A percentile compares a stretch with the other conserved stretches of the same genome.
These are phyloP conservation scores for Pseudogymnoascus sp. DNA, from an alignment of 2,329 filamentous ascomycete species.

Conservation along the genomic window DNA sequence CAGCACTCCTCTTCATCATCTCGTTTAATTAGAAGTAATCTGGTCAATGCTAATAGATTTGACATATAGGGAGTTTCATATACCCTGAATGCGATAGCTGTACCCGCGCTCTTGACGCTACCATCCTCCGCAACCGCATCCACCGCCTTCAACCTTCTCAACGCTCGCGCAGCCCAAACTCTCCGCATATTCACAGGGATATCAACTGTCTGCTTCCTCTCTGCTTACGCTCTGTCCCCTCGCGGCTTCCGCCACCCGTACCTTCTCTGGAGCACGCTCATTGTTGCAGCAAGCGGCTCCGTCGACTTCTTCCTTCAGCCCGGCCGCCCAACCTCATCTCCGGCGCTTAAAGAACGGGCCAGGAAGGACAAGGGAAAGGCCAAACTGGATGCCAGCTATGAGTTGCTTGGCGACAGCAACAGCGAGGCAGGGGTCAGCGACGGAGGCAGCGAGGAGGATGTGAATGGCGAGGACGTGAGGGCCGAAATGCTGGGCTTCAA, in stretches of 20 bases:
- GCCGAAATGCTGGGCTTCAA: conserved; percentile 48
- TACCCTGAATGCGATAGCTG: conserved; percentile 66
- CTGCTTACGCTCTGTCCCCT: conserved; percentile 72
- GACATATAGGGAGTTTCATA: conserved; percentile 72
- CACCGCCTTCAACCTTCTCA: conserved; percentile 62
- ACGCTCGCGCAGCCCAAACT: conserved; percentile 55
- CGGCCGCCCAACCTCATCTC: conserved; percentile 17
- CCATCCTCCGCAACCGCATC: conserved; percentile 66
- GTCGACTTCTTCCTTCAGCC: conserved; percentile 28
- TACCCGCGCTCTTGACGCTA: conserved; percentile 74
- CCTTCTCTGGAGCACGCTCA: conserved; percentile 73
- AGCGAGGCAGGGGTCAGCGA: conserved; percentile 39
- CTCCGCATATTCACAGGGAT: conserved; percentile 60
- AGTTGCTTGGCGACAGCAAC: conserved; percentile 52
- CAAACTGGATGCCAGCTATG: conserved; percentile 62
- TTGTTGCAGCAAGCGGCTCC: conserved; percentile 48
- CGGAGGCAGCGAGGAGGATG: conserved; percentile 39
- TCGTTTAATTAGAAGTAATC: neutral
- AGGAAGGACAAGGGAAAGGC: conserved; percentile 19
- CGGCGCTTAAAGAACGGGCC: conserved; percentile 26
- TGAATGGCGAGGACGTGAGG: conserved; percentile 58
- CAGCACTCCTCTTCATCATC: neutral
- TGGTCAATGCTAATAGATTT: neutral
- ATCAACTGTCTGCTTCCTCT: conserved; percentile 62
- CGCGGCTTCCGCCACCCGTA: conserved; percentile 75